Percentiles rank a stretch among this genome's conserved stretches.
Evolutionary conservation across 345 rosid species (phyloP).

Genomic region (Physaria fendleri): DNA sequence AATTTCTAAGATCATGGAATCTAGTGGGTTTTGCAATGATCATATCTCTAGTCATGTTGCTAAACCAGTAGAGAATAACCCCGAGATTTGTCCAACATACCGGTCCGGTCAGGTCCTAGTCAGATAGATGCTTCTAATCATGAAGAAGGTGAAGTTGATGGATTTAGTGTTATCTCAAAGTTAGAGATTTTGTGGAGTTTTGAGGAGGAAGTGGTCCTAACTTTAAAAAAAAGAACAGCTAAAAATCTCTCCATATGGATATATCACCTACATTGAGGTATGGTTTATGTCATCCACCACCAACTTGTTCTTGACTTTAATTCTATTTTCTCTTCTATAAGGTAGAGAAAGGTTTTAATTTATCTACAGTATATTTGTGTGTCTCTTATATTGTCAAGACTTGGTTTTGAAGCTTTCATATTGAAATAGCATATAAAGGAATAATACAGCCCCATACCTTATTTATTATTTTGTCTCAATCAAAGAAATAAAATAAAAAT

Average conservation of each 20-base stretch:
- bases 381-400: conserved; percentile 25
- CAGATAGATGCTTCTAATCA: conserved; percentile 19
- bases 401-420: conserved; percentile 22
- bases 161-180: conserved; percentile 22
- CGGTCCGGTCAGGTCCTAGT: background rate
- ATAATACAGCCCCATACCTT: too few species aligned
- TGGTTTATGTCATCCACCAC: conserved; percentile 33
- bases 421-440: too few species aligned
- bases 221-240: too few species aligned
- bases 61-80: background rate
- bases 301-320: conserved; percentile 22
- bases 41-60: background rate
- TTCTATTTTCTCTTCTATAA: background rate
- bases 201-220: conserved; percentile 29
- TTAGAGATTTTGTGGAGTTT: conserved; percentile 22
- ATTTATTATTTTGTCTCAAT: too few species aligned
- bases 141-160: conserved; percentile 19
- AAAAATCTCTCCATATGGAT: conserved; percentile 29
- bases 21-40: conserved; percentile 5
- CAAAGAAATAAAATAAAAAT: too few species aligned
- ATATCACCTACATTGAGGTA: conserved; percentile 36
- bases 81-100: background rate
- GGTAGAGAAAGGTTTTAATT: background rate
- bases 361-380: conserved; percentile 6
- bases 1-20: too few species aligned